Evolutionary conservation across 1,284 basidiomycete species (phyloP).

Genomic region (Cryptococcus wingfieldii): DNA sequence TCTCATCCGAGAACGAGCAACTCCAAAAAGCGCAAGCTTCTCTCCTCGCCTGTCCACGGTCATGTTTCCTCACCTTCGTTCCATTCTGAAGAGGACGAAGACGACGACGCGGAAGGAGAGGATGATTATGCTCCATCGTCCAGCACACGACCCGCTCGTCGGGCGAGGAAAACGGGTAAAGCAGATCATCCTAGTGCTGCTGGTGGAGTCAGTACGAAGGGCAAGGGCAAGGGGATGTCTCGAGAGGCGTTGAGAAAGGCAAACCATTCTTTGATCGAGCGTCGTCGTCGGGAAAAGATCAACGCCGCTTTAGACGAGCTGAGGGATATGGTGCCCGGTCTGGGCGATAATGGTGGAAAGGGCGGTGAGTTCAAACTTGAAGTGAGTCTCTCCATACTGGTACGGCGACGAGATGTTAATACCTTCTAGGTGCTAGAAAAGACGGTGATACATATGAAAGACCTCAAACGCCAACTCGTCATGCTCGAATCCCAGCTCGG

Average conservation of each 20-base stretch:
- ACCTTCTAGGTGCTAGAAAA: slow-evolving; percentile 41
- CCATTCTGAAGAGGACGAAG: slow-evolving; percentile 6
- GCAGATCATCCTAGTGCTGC: neutral
- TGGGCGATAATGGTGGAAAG: slow-evolving; percentile 38
- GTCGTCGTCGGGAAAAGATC: slow-evolving; percentile 48
- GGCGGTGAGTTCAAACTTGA: slow-evolving; percentile 50
- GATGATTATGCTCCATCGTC: slow-evolving; percentile 26
- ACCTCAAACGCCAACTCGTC: slow-evolving; percentile 30
- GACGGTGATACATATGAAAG: slow-evolving; percentile 47
- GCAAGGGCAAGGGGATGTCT: slow-evolving; percentile 18
- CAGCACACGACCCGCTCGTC: neutral
- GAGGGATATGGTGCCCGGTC: slow-evolving; percentile 46
- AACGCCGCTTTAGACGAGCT: slow-evolving; percentile 44
- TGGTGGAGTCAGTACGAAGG: neutral
- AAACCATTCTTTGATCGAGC: slow-evolving; percentile 47
- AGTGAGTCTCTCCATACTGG: slow-evolving; percentile 21
- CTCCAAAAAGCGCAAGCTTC: neutral
- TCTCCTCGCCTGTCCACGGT: neutral
- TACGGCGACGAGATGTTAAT: neutral
- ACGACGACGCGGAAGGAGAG: slow-evolving; percentile 6
- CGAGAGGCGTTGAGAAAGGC: slow-evolving; percentile 45
- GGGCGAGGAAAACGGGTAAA: neutral
- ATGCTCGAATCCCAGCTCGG: slow-evolving; percentile 21
- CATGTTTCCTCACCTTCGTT: slow-evolving; percentile 8
- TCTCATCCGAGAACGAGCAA: neutral